These are phyloP conservation scores for Fraxinus albicans DNA, from an alignment of 305 asterid genomes.

Conservation along the genomic window DNA sequence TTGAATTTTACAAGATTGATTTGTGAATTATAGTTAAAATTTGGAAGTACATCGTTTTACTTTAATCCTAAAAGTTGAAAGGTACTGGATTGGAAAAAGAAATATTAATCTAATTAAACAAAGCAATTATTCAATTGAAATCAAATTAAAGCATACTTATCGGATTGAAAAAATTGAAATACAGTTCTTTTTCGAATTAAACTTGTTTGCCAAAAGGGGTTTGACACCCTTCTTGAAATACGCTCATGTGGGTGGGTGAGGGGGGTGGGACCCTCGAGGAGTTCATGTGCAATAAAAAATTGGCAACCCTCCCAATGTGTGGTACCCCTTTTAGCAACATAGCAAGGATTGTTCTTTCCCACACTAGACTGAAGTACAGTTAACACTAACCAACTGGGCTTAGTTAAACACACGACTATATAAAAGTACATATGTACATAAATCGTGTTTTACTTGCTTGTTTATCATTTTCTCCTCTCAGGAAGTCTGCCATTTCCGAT, in stretches of 20 bases:
- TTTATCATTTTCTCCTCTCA: background rate
- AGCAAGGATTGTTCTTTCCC: no score
- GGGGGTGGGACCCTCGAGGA: no score
- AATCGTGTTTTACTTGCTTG: background rate
- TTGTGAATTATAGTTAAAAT: background rate
- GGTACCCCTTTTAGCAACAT: no score
- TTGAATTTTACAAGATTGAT: no score
- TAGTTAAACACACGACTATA: background rate
- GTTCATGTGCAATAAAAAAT: no score
- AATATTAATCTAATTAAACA: background rate
- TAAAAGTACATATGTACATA: background rate
- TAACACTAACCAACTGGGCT: background rate
- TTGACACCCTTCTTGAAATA: no score
- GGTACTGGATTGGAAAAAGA: background rate
- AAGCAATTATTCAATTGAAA: background rate
- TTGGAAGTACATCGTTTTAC: background rate
- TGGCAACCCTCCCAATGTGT: no score
- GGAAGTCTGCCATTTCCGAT: background rate
- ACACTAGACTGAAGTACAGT: background rate
- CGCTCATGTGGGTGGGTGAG: no score
- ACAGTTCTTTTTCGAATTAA: no score
- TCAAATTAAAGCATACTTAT: no score
- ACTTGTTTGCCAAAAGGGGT: no score
- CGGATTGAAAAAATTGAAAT: no score
- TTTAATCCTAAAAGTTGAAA: background rate